These are phyloP conservation scores for Ceriops decandra DNA, from an alignment of 345 rosid genomes.

Conservation along the genomic window DNA sequence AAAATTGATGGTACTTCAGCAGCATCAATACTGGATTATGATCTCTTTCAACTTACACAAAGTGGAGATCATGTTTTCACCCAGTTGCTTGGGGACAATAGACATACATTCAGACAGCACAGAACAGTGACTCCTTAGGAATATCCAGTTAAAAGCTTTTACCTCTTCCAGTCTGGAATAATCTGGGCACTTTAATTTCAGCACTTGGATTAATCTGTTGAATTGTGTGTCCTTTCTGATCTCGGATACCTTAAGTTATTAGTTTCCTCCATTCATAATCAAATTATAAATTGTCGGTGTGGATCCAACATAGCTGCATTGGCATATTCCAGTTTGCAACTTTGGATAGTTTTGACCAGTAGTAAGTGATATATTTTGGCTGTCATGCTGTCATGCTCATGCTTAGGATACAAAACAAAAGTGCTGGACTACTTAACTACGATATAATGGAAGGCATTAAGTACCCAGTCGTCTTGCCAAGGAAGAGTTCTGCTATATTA, in stretches of 20 bases:
- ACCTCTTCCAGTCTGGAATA: not conserved
- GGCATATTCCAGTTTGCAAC: no score
- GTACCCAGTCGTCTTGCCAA: no score
- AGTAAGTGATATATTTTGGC: no score
- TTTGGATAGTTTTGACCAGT: no score
- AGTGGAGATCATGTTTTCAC: constrained; percentile 3
- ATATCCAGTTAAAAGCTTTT: not conserved
- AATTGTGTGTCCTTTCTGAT: not conserved
- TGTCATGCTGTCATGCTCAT: no score
- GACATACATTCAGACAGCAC: not conserved
- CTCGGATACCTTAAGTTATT: not conserved
- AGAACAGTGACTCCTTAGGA: not conserved
- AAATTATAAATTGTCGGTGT: not conserved
- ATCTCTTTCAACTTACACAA: constrained; percentile 1
- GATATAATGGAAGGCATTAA: no score
- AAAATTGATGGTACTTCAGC: constrained; percentile 14
- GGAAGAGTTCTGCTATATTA: no score
- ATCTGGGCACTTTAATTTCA: not conserved
- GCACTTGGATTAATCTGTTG: not conserved
- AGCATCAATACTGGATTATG: not conserved
- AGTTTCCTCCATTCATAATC: not conserved
- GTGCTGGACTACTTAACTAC: no score
- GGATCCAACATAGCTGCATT: no score
- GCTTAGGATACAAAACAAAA: no score
- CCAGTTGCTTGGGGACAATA: not conserved